phyloP scores from a whole-genome alignment of 2,329 filamentous ascomycete species.

The Pseudogymnoascus sp. region DNA sequence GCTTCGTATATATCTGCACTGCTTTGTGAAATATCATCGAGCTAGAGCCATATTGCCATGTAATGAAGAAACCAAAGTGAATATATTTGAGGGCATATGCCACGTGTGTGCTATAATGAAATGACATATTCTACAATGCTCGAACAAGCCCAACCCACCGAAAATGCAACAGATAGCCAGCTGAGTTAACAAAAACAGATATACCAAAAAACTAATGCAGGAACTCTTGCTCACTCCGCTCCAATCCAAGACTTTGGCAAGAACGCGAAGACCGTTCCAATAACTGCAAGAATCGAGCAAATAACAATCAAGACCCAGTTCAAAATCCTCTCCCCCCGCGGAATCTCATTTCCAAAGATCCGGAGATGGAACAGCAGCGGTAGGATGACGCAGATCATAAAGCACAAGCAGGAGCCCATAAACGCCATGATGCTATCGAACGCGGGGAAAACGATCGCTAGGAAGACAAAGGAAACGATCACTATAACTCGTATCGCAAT shows the following conservation, averaged over 20 bases:
- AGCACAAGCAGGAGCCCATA: conserved; percentile 82
- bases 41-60: background rate
- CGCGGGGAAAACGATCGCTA: conserved; percentile 61
- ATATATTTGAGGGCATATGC: background rate
- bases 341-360: conserved; percentile 70
- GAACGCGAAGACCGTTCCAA: conserved; percentile 84
- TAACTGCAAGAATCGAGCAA: conserved; percentile 59
- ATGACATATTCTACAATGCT: background rate
- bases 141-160: background rate
- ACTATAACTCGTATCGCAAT: conserved; percentile 56
- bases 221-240: conserved; percentile 31
- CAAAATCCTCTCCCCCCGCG: conserved; percentile 51
- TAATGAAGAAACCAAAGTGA: background rate
- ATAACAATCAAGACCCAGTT: conserved; percentile 62
- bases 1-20: background rate
- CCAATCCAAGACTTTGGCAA: conserved; percentile 69
- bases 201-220: background rate
- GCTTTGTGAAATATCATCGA: background rate
- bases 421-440: conserved; percentile 68
- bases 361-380: conserved; percentile 85
- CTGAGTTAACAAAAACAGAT: background rate
- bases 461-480: conserved; percentile 63
- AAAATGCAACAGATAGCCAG: conserved; percentile 1
- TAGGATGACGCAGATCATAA: conserved; percentile 87
- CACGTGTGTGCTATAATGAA: background rate